phyloP scores from a whole-genome alignment of 1,139 yeast genomes.

The Sugiyamaella neomexicana region DNA sequence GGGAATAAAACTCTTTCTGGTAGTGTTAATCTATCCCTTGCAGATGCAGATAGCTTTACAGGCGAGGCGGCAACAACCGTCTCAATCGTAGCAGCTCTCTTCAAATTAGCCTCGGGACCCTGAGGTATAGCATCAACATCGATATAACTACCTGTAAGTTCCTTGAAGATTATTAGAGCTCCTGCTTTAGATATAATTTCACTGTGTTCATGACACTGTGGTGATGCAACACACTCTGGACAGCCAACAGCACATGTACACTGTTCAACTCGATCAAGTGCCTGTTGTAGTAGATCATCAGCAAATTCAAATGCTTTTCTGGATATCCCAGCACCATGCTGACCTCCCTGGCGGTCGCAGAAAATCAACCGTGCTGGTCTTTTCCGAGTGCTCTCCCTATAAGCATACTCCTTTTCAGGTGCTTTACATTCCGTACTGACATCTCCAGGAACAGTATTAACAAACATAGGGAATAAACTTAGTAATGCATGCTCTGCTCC shows the following conservation, averaged over 20 bases:
- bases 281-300: constrained; percentile 60
- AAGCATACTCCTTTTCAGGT: constrained; percentile 90
- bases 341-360: constrained; percentile 80
- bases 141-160: constrained; percentile 45
- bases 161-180: constrained; percentile 66
- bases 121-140: constrained; percentile 56
- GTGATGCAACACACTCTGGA: constrained; percentile 79
- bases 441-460: constrained; percentile 67
- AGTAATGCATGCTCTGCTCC: constrained; percentile 92
- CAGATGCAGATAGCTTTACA: constrained; percentile 8
- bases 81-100: constrained; percentile 56
- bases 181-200: constrained; percentile 86
- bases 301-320: constrained; percentile 76
- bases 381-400: constrained; percentile 61
- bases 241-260: constrained; percentile 90
- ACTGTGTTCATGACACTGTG: constrained; percentile 77
- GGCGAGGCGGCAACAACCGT: constrained; percentile 54
- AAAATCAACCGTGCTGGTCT: constrained; percentile 87
- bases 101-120: constrained; percentile 87
- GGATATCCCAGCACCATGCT: constrained; percentile 74
- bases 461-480: constrained; percentile 67
- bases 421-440: constrained; percentile 93
- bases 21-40: not conserved
- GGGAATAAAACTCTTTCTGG: constrained; percentile 6
- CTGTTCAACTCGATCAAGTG: constrained; percentile 56